Evolutionary conservation across 139 green algal genomes (phyloP), one percentile per base, ranked within the genome.

Genomic region (Prasinococcaceae sp.): DNA sequence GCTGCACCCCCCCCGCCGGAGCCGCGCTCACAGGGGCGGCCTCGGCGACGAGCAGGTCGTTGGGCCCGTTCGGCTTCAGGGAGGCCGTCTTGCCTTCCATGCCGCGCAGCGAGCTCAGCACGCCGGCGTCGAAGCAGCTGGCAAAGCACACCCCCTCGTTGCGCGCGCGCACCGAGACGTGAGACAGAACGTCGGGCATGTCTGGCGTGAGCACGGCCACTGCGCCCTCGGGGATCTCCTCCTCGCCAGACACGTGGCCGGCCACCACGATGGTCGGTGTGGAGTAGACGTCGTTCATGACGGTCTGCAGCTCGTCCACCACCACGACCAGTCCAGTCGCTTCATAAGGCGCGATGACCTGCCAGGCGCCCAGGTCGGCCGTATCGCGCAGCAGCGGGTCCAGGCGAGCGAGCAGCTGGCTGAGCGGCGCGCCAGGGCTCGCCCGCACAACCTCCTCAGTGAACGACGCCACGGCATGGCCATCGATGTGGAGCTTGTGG

Each of bases 391-490:
- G 48, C 23, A 43, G 17, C 2, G 77, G 74, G 55, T 85, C 77
- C 4, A 86, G 22, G 4, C 56, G 43, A 2, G 70, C 65, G 23
- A 79, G 50, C 37, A 88, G 63, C 60, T 81, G 66, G 1, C 77
- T 73, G 14, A 88, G 56, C 1, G 81, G 69, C 4, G 81, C 79
- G 12, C 70, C 75, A 2, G 59, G 44, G 6, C 55, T 59, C 6
- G 36, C 47, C 0, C 65, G 29, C 1, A 77, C 43, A 19, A 77
- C 33, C 50, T 73, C 85, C 65, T 96, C 88, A 0, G 84, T 74
- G 59, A 97, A 97, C 25, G 95, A 70, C 23, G 85, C 63, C n/a
- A 88, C 59, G 5, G 84, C 75, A 84, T 89, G 96, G 50, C 65
- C 53, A n/a, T 93, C 84, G 38, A 77, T 78, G 35, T 78, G 77